Percentiles rank a stretch among this genome's conserved stretches.
Evolutionary conservation across 441 rosid genomes (phyloP).

Genomic region (Erodium moschatum): DNA sequence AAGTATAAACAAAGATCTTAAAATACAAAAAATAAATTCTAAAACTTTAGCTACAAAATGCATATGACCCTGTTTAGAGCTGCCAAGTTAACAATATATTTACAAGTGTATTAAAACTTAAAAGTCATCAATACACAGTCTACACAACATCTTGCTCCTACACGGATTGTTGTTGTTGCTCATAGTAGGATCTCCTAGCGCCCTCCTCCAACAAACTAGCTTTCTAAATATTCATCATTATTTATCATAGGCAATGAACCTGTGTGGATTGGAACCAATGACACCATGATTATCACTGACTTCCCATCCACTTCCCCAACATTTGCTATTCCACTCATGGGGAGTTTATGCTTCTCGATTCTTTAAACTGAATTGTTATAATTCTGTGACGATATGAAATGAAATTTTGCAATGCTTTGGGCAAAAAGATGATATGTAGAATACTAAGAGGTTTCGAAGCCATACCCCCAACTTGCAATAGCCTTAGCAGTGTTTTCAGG

Average conservation of each 20-base stretch:
- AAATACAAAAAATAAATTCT: constrained; percentile 8
- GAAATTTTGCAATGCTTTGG: no score
- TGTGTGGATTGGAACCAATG: not conserved
- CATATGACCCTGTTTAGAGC: not conserved
- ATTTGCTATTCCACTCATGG: not conserved
- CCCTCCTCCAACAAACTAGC: not conserved
- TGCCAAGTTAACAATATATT: not conserved
- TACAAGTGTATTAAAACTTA: not conserved
- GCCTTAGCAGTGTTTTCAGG: constrained; percentile 90
- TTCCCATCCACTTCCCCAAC: not conserved
- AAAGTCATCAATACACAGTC: not conserved
- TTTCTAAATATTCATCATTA: not conserved
- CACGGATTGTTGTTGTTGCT: not conserved
- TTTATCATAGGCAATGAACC: not conserved
- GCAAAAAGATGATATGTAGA: not conserved
- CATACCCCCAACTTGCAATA: constrained; percentile 87
- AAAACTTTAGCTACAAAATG: constrained; percentile 3
- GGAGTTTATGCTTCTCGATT: not conserved
- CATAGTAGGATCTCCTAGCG: not conserved
- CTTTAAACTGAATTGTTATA: not conserved
- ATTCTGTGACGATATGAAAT: no score
- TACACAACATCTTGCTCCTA: not conserved
- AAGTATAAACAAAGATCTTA: constrained; percentile 18
- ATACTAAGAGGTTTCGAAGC: not conserved
- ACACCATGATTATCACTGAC: not conserved